Evolutionary conservation across 345 rosid genomes (phyloP), one percentile per base, ranked within the genome.

Genomic region (Gynandropsis gynandra): DNA sequence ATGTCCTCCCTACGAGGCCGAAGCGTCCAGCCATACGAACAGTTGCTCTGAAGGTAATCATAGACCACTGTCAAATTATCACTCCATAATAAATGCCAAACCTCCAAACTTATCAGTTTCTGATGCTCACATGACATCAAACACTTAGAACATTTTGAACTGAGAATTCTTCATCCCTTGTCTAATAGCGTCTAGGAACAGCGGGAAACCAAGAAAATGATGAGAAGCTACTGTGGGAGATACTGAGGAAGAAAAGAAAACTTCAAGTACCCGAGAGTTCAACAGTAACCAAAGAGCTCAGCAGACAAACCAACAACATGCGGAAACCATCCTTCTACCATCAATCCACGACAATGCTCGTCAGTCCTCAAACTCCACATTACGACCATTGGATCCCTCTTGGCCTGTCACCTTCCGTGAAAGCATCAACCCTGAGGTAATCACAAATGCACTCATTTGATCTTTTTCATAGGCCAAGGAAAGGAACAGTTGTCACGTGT

Each of bases 211-310:
- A 56, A 55, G 61, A 66, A 40, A 58, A 53, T n/a, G 65, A 72
- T 38, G 71, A 72, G 58, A 75, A 65, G 36, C 54, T 69, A 40
- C 24, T 65, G 17, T 70, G 81, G 88, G 71, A 72, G 8, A 45
- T 66, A 46, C n/a, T 72, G 66, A 68, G 74, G 49, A 79, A 65
- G 59, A 76, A 46, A 56, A 72, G 76, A 61, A 70, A 66, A 64
- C 54, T 60, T 47, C 51, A 52, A 55, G 63, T 59, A 41, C 72
- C 67, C 35, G 71, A 66, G 40, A 74, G 77, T 57, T 80, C 85
- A 37, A 59, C 62, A 66, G 77, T 75, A 66, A 74, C 76, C 7
- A 47, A 62, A 17, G 72, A 68, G 16, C 76, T 72, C 29, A 20
- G 62, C 17, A 54, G 44, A 56, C 52, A 38, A 34, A 46, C 48